These are phyloP conservation scores for Yarrowia sp. DNA, from an alignment of 805 yeast genomes.

Conservation along the genomic window DNA sequence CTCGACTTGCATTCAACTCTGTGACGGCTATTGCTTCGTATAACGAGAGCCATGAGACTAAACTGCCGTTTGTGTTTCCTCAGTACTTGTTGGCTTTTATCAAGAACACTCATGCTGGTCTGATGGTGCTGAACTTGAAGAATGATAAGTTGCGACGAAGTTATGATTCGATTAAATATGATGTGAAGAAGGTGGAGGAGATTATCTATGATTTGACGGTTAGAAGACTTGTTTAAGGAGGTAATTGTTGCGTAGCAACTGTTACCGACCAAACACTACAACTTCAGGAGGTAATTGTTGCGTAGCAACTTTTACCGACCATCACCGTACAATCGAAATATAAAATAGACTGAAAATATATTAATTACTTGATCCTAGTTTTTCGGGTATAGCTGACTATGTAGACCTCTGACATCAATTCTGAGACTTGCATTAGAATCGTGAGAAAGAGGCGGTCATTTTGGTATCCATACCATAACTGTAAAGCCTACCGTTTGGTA, in stretches of 20 bases:
- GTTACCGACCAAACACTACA: too few relatives aligned
- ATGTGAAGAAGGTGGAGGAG: conserved; percentile 39
- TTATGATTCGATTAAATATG: conserved; percentile 37
- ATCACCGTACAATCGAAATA: too few relatives aligned
- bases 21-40: conserved; percentile 33
- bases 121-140: conserved; percentile 36
- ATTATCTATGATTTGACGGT: conserved; percentile 37
- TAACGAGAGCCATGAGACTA: conserved; percentile 5
- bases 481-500: too few relatives aligned
- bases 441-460: too few relatives aligned
- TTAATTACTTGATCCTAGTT: too few relatives aligned
- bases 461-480: too few relatives aligned
- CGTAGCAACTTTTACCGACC: too few relatives aligned
- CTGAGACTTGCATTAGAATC: too few relatives aligned
- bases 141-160: conserved; percentile 38
- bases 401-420: too few relatives aligned
- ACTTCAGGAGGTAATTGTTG: neutral
- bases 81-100: conserved; percentile 31
- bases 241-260: too few relatives aligned
- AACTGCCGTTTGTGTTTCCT: conserved; percentile 29
- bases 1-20: conserved; percentile 36
- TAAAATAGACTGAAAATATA: neutral
- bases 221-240: conserved; percentile 29
- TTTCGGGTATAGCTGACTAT: too few relatives aligned
- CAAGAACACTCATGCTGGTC: conserved; percentile 36